These are phyloP conservation scores for Coemansia umbellata DNA, from an alignment of 192 early-diverging fungal species.

Conservation along the genomic window DNA sequence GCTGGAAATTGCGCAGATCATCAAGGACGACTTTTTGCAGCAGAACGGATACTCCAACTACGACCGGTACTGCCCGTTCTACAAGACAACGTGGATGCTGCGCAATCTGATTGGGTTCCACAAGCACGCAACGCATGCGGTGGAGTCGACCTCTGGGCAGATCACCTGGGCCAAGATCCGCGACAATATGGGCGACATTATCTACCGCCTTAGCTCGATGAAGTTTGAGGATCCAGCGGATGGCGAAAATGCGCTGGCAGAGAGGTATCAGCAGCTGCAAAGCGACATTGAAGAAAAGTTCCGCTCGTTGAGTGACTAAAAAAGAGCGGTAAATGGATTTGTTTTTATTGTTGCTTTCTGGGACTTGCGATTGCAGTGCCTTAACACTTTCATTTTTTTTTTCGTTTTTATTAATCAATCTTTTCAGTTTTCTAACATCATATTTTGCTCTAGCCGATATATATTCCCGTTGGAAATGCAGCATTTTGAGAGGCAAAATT, in stretches of 20 bases:
- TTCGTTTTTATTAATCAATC: background rate
- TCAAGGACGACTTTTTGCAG: conserved; percentile 99
- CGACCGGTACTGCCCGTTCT: conserved; percentile 99
- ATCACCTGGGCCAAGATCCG: conserved; percentile 96
- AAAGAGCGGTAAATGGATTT: background rate
- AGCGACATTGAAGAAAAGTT: conserved; percentile 97
- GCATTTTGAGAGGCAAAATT: too few species aligned
- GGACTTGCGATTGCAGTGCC: background rate
- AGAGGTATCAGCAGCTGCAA: conserved; percentile 84
- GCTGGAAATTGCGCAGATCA: conserved; percentile 92
- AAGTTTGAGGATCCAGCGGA: conserved; percentile 99
- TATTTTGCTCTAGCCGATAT: too few species aligned
- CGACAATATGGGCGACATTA: conserved; percentile 83
- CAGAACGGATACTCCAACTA: conserved; percentile 99
- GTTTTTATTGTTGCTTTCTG: background rate
- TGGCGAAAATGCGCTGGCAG: conserved; percentile 82
- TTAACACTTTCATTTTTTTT: conserved; percentile 4
- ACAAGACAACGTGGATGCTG: conserved; percentile 98
- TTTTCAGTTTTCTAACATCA: too few species aligned
- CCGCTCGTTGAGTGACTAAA: conserved; percentile 68
- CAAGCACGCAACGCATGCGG: conserved; percentile 88
- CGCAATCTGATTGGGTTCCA: conserved; percentile 97
- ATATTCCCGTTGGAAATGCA: too few species aligned
- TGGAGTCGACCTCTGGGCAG: conserved; percentile 84
- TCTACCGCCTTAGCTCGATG: conserved; percentile 98